Evolutionary conservation across 75 land plant genomes (phyloP).

Genomic region (Cryptomeria japonica): DNA sequence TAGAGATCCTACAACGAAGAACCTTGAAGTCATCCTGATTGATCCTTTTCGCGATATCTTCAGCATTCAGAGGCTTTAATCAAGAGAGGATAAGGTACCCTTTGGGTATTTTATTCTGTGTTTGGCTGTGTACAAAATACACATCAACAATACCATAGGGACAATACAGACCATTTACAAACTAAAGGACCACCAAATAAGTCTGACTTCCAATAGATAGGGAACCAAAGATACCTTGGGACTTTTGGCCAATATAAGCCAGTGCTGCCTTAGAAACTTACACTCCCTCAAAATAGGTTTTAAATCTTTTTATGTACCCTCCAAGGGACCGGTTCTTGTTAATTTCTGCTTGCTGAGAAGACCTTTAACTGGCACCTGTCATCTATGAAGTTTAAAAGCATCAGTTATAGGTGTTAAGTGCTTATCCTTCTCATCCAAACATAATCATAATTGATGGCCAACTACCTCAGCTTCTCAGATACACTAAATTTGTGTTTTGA

Average conservation of each 20-base stretch:
- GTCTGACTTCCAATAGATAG: background rate
- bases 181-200: background rate
- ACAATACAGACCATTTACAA: background rate
- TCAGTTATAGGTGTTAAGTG: background rate
- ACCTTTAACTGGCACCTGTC: background rate
- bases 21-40: no score
- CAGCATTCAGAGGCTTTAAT: no score
- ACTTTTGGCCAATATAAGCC: background rate
- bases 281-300: background rate
- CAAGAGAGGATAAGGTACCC: no score
- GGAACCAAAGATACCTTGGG: background rate
- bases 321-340: background rate
- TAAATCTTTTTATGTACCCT: background rate
- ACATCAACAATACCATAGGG: background rate
- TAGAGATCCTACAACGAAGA: no score
- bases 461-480: background rate
- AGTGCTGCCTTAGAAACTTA: background rate
- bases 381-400: background rate
- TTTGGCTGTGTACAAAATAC: no score
- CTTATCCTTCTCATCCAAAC: background rate
- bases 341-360: background rate
- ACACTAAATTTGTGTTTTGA: background rate
- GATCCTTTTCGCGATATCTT: no score
- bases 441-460: background rate
- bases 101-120: no score